Conservation (phyloP, 768 basidiomycete species). For the Hypsizygus marmoreus region DNA sequence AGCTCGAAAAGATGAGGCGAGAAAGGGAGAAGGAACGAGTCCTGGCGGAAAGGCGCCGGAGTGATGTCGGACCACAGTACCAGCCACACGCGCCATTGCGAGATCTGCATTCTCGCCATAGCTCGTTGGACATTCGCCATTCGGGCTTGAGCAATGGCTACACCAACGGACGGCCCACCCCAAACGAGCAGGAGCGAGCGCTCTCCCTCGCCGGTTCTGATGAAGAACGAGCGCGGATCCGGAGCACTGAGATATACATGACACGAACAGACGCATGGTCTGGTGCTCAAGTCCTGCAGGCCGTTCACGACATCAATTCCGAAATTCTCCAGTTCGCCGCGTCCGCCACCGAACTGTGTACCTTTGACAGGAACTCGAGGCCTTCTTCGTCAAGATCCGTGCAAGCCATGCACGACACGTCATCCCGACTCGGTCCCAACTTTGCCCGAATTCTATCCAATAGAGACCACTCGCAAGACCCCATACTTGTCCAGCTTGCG, state of each 20-base stretch:
- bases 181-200: constrained; percentile 17
- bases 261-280: constrained; percentile 77
- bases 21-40: constrained; percentile 36
- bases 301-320: constrained; percentile 77
- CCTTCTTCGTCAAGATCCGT: constrained; percentile 40
- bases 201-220: constrained; percentile 26
- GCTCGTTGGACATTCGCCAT: constrained; percentile 34
- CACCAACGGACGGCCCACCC: constrained; percentile 19
- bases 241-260: constrained; percentile 66
- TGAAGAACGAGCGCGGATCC: constrained; percentile 59
- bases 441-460: constrained; percentile 61
- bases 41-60: constrained; percentile 31
- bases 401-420: constrained; percentile 61
- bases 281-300: constrained; percentile 76
- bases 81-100: constrained; percentile 13
- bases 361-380: constrained; percentile 45
- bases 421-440: constrained; percentile 62
- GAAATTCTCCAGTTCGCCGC: constrained; percentile 83
- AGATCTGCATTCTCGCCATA: constrained; percentile 22
- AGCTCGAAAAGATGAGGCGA: constrained; percentile 55
- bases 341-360: constrained; percentile 68
- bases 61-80: constrained; percentile 28
- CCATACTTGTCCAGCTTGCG: constrained; percentile 75
- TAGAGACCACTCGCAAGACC: constrained; percentile 74
- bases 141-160: constrained; percentile 23